Percentiles rank a stretch among this genome's conserved stretches.
Conservation (phyloP, 176 grass and related monocot species). For the maize (Zea mays) region DNA sequence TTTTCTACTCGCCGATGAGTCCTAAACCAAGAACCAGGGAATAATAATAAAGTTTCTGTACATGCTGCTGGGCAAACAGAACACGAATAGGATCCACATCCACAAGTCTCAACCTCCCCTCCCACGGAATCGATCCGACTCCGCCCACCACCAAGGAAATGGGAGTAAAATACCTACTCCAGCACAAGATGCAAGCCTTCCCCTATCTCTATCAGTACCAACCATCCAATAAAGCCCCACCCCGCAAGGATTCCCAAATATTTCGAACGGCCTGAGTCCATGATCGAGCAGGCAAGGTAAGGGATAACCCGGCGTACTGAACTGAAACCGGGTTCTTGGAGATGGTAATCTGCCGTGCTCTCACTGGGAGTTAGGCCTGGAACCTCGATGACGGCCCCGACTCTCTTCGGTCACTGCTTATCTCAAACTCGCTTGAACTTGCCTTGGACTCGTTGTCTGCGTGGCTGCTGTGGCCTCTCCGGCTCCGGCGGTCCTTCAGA, state of each 20-base stretch:
- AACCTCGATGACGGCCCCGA: conserved; percentile 11
- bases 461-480: conserved; percentile 25
- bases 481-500: conserved; percentile 49
- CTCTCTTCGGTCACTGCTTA: conserved; percentile 35
- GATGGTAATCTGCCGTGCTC: not conserved
- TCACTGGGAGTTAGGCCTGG: conserved; percentile 13
- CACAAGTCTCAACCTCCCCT: not conserved
- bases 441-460: conserved; percentile 31
- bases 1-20: not conserved
- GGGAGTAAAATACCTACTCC: conserved; percentile 13
- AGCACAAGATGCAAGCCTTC: conserved; percentile 24
- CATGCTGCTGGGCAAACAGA: conserved; percentile 31
- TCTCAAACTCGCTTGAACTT: conserved; percentile 40
- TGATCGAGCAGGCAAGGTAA: not conserved
- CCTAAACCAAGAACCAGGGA: conserved; percentile 4
- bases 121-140: not conserved
- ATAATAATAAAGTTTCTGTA: conserved; percentile 21
- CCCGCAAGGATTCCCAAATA: not conserved
- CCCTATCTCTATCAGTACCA: conserved; percentile 39
- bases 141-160: conserved; percentile 22
- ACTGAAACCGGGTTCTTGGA: conserved; percentile 4
- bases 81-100: conserved; percentile 6
- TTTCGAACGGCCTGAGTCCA: not conserved
- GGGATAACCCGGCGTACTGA: not conserved
- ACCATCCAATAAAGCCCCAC: not conserved